Base-by-base conservation (phyloP, 352 stramenopile genomes). In the Globisporangium paroecandrum region DNA sequence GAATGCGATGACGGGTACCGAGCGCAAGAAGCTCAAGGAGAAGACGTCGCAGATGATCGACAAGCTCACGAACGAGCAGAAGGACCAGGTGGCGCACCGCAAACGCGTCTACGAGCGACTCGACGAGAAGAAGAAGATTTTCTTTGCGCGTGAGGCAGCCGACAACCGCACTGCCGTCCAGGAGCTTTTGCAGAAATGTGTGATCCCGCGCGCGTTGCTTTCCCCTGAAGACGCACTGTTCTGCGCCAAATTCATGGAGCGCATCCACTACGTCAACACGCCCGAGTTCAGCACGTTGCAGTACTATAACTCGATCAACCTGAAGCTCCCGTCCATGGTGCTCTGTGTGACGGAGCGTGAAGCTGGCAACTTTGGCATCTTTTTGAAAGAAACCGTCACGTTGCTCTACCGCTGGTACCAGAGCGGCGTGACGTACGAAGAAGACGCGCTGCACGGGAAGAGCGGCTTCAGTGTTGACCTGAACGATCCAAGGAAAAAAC, bases 201-300 rank as follows among this genome's bases (percentile, higher is more conserved):
- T 96, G 29, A 83, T 94, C 20, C 86, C 86, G 2, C 85, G 89
- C 41, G 79, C 88, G 12, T 69, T 95, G 15, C 70, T 97, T 59
- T 92, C 83, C 1, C 88, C 89, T 3, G 85, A 95, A 70, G 89
- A 97, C 71, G 88, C 89, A 9, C 64, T 97, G 12, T 97, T 91
- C 57, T 78, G 77, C 27, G 85, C 87, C 32, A 95, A 96, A 64
- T 96, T 97, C 66, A 90, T 95, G 77, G 83, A 92, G 64, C 79
- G 84, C 3, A 61, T 96, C 2, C 89, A 96, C 68, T 72, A 76
- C 4, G 81, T 95, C 59, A 81, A 85, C 57, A 90, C 83, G 24
- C 86, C 89, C 0, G 71, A 79, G 56, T 85, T 96, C 68, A 90
- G 77, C 66, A 89, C 77, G 25, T 58, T 96, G 20, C 86, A 95